Base-by-base conservation (phyloP, 176 grass and related monocot genomes). In the Hordeum vulgare region DNA sequence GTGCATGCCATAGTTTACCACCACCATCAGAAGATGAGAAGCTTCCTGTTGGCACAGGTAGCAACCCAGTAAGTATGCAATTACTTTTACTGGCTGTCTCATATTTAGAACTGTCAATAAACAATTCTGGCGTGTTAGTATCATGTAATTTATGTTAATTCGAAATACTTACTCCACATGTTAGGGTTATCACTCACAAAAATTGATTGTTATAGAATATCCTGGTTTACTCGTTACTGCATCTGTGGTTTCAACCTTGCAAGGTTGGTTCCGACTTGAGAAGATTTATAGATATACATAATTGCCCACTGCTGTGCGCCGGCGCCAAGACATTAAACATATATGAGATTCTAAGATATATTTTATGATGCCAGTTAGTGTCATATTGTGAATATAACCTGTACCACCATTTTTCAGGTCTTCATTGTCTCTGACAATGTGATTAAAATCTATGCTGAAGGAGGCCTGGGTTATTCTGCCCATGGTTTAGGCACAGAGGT, bases 41-140 rank as follows among this genome's bases (percentile, higher is more conserved):
- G 71, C 89, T 99, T 88, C 96, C 93, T 87, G 93, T 99, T 61
- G 96, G 93, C 88, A 98, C 96, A 60, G 96, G 96, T 87, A 98
- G 96, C 93, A 98, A 98, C 79, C 96, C 96, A 71, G 96, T 98
- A 98, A 94, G 96, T 95, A 71, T 23, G 84, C 37, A 59, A 33
- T 80, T 25, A 23, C 56, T 77, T 60, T 77, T 37, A 17, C 34
- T 83, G 25, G 71, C 11, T 27, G 18, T 40, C 4, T 17, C 27
- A 64, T 62, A 37, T 26, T 71, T 72, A 42, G 28, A 78, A 15
- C 17, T 27, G 42, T 78, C n/a, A 10, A 77, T 35, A 68, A 81
- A 53, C 10, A 26, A 82, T 78, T 56, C 26, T 63, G 26, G 21
- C 47, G 35, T 35, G 45, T 78, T 75, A 82, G 20, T 63, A 42